Percentiles rank a stretch among this genome's conserved stretches.
Evolutionary conservation across 352 stramenopile species (phyloP).

Genomic region (Phytophthora tubulina): DNA sequence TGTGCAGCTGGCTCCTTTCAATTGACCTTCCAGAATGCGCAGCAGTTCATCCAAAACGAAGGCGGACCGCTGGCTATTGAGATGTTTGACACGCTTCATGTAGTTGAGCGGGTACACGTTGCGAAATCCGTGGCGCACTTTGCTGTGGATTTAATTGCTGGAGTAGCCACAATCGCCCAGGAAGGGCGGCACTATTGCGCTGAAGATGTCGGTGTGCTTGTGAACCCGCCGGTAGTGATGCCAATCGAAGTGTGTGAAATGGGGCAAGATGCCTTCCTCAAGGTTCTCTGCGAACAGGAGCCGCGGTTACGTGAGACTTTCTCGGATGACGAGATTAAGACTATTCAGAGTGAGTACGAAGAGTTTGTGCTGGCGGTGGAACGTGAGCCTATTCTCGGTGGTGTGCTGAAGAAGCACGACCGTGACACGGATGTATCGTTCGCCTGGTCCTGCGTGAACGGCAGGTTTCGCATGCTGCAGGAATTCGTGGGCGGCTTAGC

Average conservation of each 20-base stretch:
- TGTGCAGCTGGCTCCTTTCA: conserved; percentile 58
- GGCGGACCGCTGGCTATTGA: conserved; percentile 60
- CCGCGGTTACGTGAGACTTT: conserved; percentile 56
- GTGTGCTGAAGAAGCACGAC: conserved; percentile 65
- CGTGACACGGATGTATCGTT: conserved; percentile 70
- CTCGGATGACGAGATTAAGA: conserved; percentile 51
- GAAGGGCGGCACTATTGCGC: conserved; percentile 61
- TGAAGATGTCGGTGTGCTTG: conserved; percentile 48
- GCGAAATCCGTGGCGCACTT: conserved; percentile 64
- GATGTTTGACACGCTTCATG: conserved; percentile 61
- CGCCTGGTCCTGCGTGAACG: conserved; percentile 67
- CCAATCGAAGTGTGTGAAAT: conserved; percentile 64
- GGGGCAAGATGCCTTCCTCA: conserved; percentile 57
- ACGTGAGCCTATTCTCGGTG: conserved; percentile 59
- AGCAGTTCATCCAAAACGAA: conserved; percentile 76
- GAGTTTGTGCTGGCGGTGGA: conserved; percentile 55
- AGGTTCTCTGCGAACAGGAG: conserved; percentile 53
- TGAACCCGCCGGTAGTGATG: conserved; percentile 58
- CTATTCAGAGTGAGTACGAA: conserved; percentile 60
- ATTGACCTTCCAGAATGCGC: conserved; percentile 58
- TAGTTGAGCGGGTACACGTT: conserved; percentile 57
- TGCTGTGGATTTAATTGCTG: conserved; percentile 52
- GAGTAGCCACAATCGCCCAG: conserved; percentile 51
- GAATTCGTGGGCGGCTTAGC: conserved; percentile 67
- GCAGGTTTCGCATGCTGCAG: conserved; percentile 59